Base-by-base conservation (phyloP, 2,329 filamentous ascomycete species). In the Cladosporium austrohemisphaericum region DNA sequence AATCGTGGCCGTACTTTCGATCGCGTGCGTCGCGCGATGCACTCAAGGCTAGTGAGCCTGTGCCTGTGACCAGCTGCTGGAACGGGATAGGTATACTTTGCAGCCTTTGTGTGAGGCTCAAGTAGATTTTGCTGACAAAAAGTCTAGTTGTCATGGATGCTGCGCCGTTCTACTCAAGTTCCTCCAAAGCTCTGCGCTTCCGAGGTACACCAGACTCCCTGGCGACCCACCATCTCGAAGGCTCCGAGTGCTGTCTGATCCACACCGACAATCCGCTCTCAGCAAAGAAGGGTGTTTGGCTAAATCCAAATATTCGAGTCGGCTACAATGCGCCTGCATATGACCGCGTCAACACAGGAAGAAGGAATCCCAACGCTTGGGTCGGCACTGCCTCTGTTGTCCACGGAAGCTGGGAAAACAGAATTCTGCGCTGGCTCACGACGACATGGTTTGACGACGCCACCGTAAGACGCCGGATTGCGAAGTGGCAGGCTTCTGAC, bases 191-290 rank as follows among this genome's bases (percentile, higher is more conserved):
- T 0, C 71, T 87, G 0, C 72, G 69, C n/a, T 88, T 88, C 65
- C 79, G 85, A 8, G 83, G 76, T 4, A 73, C 86, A 18, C 62
- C 78, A 0, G 84, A 87, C 60, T 76, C 74, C 3, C 76, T 92
- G 1, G 75, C 76, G 0, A 51, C 57, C 3, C 60, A 71, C 20
- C 85, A 88, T 60, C 72, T 90, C 20, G 87, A 91, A 65, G 86
- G 76, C n/a, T 86, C 81, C 11, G 86, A 91, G 67, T 90, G 86
- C 70, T 91, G 87, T 65, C 77, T 91, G 45, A 81, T 88, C 48
- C 85, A 88, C 61, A 79, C 80, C 2, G 85, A 88, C 60, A 88
- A 88, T 57, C 79, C 78, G 1, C 67, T 82, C 4, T 75, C 75
- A 4, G 61, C 47, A 1, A 57, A 51, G 5, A 66, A 71, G 48